Percentiles rank a stretch among this genome's conserved stretches.
Conservation (phyloP, 169 alveolate genomes). For the Plasmodium relictum region DNA sequence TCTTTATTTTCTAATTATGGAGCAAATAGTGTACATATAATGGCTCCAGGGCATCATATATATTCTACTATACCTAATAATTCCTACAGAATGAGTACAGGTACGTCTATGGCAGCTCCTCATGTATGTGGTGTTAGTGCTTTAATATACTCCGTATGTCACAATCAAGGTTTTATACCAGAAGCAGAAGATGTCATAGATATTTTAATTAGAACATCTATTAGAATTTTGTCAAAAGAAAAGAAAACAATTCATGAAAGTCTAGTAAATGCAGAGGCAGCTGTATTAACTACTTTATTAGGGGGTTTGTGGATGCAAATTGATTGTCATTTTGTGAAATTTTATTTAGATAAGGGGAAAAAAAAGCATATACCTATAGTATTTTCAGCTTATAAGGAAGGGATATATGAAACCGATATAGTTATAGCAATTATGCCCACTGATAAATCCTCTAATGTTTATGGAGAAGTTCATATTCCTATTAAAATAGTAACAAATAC, state of each 20-base stretch:
- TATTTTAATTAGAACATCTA: constrained; percentile 53
- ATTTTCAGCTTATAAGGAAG: constrained; percentile 72
- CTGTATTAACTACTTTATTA: constrained; percentile 70
- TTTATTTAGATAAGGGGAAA: constrained; percentile 23
- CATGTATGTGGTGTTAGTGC: constrained; percentile 79
- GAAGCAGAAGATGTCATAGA: constrained; percentile 68
- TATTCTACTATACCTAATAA: constrained; percentile 75
- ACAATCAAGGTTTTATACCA: constrained; percentile 45
- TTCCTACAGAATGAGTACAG: constrained; percentile 72
- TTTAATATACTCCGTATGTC: constrained; percentile 74
- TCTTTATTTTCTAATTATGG: constrained; percentile 80
- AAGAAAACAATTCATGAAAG: constrained; percentile 52
- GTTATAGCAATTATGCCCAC: constrained; percentile 54
- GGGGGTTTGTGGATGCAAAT: constrained; percentile 79
- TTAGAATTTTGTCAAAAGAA: constrained; percentile 12
- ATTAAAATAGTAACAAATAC: constrained; percentile 54
- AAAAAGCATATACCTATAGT: constrained; percentile 69
- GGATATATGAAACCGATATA: constrained; percentile 58
- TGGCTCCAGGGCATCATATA: constrained; percentile 80
- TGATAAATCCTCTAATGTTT: constrained; percentile 32
- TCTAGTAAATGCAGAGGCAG: constrained; percentile 74
- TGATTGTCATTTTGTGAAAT: constrained; percentile 60
- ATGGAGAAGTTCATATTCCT: constrained; percentile 75
- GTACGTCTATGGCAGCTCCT: constrained; percentile 82
- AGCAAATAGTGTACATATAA: constrained; percentile 52